Base-by-base conservation (phyloP, 2,329 filamentous ascomycete genomes). In the Sporothrix schenckii region DNA sequence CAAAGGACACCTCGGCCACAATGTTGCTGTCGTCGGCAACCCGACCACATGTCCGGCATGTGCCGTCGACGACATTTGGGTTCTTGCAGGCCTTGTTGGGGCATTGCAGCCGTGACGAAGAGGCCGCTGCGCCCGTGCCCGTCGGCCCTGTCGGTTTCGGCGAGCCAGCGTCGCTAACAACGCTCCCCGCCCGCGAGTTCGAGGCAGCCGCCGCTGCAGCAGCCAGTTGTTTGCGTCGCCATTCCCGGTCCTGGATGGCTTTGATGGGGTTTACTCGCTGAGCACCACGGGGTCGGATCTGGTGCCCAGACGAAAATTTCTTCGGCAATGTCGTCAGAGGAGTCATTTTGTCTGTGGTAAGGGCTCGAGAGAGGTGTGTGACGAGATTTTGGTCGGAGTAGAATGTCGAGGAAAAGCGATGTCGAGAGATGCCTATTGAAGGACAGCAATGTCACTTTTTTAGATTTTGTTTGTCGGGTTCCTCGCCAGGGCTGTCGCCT, bases 1-100 rank as follows among this genome's bases (percentile, higher is more conserved):
- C 93, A 77, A 98, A 99, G 27, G 90, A 90, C 73, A 98, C 88
- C 79, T 99, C 95, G 65, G 93, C 88, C 71, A 97, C 94, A 73
- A 98, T 97, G 77, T 96, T 93, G 78, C 89, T 90, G 77, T 96
- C 91, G 75, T 92, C 90, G 70, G 94, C 88, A 74, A 97, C 88
- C 72, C 88, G 90, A 85, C 93, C 94, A 80, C 95, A 98, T 61
- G 88, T 91, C 72, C 89, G 88, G 81, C 95, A 98, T 74, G 92
- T 86, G 50, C 88, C 88, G 74, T 89, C 87, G 68, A 86, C 82
- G 66, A 90, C 85, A 69, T 88, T 85, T 19, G 87, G 87, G 68
- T 85, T 86, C n/a, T 83, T 82, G 78, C 88, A 90, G 65, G 82
- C 80, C 72, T 87, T 85, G 77, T 89, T 89, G 14, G 86, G 86